Base-by-base conservation (phyloP, 805 yeast genomes). In the Dipodascus geniculatus region DNA sequence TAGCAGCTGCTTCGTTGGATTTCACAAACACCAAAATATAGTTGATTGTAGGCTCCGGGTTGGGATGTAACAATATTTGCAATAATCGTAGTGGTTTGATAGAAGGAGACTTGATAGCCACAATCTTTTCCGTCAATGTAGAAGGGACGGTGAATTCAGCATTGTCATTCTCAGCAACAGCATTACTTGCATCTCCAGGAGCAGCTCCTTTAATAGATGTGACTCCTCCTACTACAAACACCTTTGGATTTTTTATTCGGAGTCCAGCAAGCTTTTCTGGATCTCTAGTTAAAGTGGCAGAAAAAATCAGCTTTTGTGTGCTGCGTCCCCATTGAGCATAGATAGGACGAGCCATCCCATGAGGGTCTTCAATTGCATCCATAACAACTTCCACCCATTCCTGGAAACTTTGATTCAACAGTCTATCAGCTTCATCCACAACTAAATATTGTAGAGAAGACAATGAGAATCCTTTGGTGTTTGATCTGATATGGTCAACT, bases 211-310 rank as follows among this genome's bases (percentile, higher is more conserved):
- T 28, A 11, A 28, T 11, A 6, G 33, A 28, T n/a, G n/a, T n/a
- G 33, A 11, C 11, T 22, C 19, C 78, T 56, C 89, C 87, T 48
- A 90, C 83, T 54, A 88, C 81, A 44, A 87, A 72, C 50, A 93
- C 68, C 61, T 83, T 75, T n/a, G 95, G 97, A 59, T 74, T 75
- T 55, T 73, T 72, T 57, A 93, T 78, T 51, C 83, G 79, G 55
- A 93, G 74, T 49, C 80, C 77, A 6, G 91, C 77, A 54, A 93
- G 71, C 63, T 86, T 87, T 24, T 93, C 96, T 0, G 97, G 87
- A 65, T 90, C 95, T 1, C 96, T 83, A 2, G 97, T 88, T 52
- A 93, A 75, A 0, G 99, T 93, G 4, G 99, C 99, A 51, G 95
- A 83, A 63, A 93, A 88, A 2, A 93, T 76, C 66, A 91, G 74